Base-by-base conservation (phyloP, 345 rosid species). In the Eutrema japonicum region DNA sequence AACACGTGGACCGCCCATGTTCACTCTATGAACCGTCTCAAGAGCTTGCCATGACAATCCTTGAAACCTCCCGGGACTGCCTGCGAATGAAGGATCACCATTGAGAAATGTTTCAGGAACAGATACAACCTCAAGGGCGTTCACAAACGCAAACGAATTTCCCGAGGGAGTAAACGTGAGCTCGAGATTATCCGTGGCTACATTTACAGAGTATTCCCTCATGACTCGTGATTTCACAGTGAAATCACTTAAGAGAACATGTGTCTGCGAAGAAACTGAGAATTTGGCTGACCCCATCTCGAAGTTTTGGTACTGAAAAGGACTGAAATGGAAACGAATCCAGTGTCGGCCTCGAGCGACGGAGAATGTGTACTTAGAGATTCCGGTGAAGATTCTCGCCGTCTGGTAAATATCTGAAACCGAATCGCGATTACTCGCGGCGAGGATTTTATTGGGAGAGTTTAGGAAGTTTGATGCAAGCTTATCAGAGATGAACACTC, bases 281-380 rank as follows among this genome's bases (percentile, higher is more conserved):
- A 94, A 94, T 6, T 5, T 85, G 7, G 93, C 88, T 35, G 38
- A 52, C 46, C 78, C 87, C 97, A 89, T 85, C n/a, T 80, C 40
- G 65, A 81, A 89, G 66, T 64, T 80, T 32, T 70, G 78, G 66
- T 75, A 74, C 50, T 74, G 78, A 68, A 91, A 94, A 6, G 97
- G 92, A 46, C 70, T 77, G 80, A 94, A 91, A 74, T 94, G 87
- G 46, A 94, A 82, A 52, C 98, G 97, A 73, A 94, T 77, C 96
- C 96, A 94, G 81, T 88, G 96, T 41, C 97, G 82, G 64, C 95
- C 98, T 69, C 51, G 68, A 59, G 77, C 37, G 30, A 94, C 78
- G 8, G 86, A 42, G 68, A 94, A 91, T 27, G 74, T 81, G 82
- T 89, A 94, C 77, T 67, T 91, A 0, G 98, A 82, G 66, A 80